Percentiles rank a stretch among this genome's conserved stretches.
These are phyloP conservation scores for Phytophthora colocasiae DNA, from an alignment of 352 stramenopile species.

Conservation along the genomic window DNA sequence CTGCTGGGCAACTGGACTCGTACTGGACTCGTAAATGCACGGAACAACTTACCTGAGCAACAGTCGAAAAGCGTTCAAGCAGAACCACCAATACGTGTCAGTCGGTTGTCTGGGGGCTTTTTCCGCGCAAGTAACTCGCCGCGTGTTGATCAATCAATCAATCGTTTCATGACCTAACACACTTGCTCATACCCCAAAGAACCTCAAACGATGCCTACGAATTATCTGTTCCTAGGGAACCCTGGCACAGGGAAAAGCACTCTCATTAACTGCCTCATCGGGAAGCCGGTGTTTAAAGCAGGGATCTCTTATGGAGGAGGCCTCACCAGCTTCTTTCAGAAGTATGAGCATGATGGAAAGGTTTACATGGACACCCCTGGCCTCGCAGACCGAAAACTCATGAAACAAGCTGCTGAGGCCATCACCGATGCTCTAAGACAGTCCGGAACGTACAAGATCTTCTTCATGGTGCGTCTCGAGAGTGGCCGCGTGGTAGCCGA, in stretches of 20 bases:
- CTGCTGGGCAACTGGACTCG: too few relatives aligned
- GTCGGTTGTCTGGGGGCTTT: too few relatives aligned
- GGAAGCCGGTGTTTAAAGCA: conserved; percentile 7
- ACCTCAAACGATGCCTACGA: neutral
- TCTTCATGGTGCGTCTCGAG: conserved; percentile 35
- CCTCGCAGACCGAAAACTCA: conserved; percentile 13
- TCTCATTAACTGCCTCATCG: conserved; percentile 37
- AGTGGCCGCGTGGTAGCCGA: conserved; percentile 30
- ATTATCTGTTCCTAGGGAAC: conserved; percentile 32
- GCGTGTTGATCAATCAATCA: too few relatives aligned
- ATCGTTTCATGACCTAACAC: too few relatives aligned
- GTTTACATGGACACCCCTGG: conserved; percentile 40
- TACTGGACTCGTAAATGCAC: too few relatives aligned
- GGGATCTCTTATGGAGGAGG: conserved; percentile 17
- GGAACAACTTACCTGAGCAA: too few relatives aligned
- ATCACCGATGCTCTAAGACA: conserved; percentile 23
- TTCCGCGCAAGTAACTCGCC: too few relatives aligned
- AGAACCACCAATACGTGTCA: too few relatives aligned
- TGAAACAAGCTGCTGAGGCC: neutral
- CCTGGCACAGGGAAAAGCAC: conserved; percentile 34
- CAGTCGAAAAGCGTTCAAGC: too few relatives aligned
- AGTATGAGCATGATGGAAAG: conserved; percentile 9
- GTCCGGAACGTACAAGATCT: conserved; percentile 29
- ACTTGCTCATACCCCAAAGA: too few relatives aligned
- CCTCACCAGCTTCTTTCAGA: conserved; percentile 24